Evolutionary conservation across 768 basidiomycete genomes (phyloP), one percentile per base, ranked within the genome.

Genomic region (Suillus cothurnatus): DNA sequence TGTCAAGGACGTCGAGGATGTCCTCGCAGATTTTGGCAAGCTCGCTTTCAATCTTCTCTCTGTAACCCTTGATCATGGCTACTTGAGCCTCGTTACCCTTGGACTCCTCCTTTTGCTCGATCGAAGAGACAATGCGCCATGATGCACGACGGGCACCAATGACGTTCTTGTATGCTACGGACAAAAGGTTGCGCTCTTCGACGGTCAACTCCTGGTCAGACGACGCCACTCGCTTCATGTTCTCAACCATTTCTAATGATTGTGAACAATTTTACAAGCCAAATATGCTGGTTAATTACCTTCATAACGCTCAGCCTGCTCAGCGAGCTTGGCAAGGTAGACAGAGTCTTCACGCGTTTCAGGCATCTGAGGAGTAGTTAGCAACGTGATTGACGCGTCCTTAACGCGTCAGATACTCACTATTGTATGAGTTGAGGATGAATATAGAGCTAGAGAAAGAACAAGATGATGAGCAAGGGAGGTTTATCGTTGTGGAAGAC

Each of bases 281-380:
- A 7, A 28, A 3, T 3, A 57, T 38, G 21, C 17, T 32, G 21
- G 3, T 43, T 32, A 76, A 83, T 59, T 52, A 91, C 96, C 96
- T 85, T 98, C 96, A 79, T 98, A 99, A 60, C 97, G 96, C 87
- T 99, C 96, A 74, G 97, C 97, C 85, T 98, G 95, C 86, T 98
- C 95, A 79, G 95, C 94, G 85, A 98, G 95, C 93, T 99, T 99
- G 84, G 97, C 96, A 82, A 97, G 95, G 88, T 98, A 99, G 82
- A 99, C 96, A 74, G 92, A 94, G 81, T 96, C 94, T 88, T 96
- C 95, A 77, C 95, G 94, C 56, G 75, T 71, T 76, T 91, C 90
- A 77, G 89, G 79, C 92, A 93, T 93, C 91, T 92, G 34, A 61
- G 53, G 43, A 60, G 56, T 34, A 31, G 56, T 74, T 34, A 75